Conservation (phyloP, 495 filamentous ascomycete species). For the Amorphotheca resinae region DNA sequence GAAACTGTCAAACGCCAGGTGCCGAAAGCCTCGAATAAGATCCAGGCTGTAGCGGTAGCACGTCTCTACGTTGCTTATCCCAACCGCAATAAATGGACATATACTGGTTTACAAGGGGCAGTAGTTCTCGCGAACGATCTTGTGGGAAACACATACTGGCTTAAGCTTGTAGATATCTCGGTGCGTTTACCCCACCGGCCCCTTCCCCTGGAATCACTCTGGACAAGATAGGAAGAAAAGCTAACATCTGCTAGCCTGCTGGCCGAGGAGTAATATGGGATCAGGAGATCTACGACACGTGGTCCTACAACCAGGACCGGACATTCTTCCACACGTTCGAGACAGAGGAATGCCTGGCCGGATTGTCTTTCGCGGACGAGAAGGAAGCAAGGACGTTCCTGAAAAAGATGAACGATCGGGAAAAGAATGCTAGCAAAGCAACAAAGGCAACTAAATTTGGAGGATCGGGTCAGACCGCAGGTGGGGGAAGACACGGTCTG, state of each 20-base stretch:
- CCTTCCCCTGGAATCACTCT: background rate
- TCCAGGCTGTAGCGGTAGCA: slow-evolving; percentile 84
- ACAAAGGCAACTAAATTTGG: slow-evolving; percentile 69
- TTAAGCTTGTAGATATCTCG: slow-evolving; percentile 93
- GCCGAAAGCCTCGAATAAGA: slow-evolving; percentile 88
- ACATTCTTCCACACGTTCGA: slow-evolving; percentile 97
- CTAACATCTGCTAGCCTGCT: slow-evolving; percentile 43
- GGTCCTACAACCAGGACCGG: slow-evolving; percentile 88
- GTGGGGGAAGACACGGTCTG: slow-evolving; percentile 28
- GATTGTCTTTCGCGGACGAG: slow-evolving; percentile 84
- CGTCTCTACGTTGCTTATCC: slow-evolving; percentile 91
- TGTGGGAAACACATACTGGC: slow-evolving; percentile 89
- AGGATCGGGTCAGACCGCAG: slow-evolving; percentile 37
- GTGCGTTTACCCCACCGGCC: slow-evolving; percentile 38
- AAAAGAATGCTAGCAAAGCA: slow-evolving; percentile 83
- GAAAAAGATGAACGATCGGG: slow-evolving; percentile 87
- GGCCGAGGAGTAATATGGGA: slow-evolving; percentile 93
- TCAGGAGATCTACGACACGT: slow-evolving; percentile 91
- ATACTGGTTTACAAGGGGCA: slow-evolving; percentile 87
- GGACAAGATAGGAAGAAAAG: slow-evolving; percentile 1
- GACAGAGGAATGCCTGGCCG: slow-evolving; percentile 79
- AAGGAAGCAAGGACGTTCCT: slow-evolving; percentile 91
- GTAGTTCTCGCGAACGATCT: slow-evolving; percentile 87
- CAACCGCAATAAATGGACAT: slow-evolving; percentile 75
- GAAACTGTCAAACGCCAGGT: slow-evolving; percentile 84